Evolutionary conservation across 306 rosid genomes (phyloP), one percentile per base, ranked within the genome.

Genomic region (Sicyos edulis): DNA sequence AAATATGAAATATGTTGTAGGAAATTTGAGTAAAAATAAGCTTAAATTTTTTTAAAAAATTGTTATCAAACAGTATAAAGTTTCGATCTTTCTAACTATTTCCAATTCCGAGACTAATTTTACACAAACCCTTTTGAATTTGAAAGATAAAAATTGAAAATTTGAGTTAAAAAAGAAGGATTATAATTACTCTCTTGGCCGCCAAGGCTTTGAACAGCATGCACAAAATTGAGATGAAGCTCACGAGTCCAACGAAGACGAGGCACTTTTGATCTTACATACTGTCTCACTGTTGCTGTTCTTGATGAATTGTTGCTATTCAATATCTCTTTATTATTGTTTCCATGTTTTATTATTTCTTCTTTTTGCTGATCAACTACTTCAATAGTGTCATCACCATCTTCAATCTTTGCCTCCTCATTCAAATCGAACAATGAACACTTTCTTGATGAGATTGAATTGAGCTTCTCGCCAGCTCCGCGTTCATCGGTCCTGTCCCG

Each of bases 181-280:
- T 21, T 16, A 69, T 40, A 40, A 40, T 50, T 69, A 69, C 73
- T 69, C 4, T 69, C 73, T 69, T 69, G 73, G 21, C 73, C 73
- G 24, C 73, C 73, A 22, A 69, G 73, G 22, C 44, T 69, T 22
- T 69, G 13, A n/a, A 69, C 73, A 16, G 73, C 73, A 69, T 69
- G 57, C 21, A 69, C 73, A 69, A 69, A 69, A 26, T 69, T 69
- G 73, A 69, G 73, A 49, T 69, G 73, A 16, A 69, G 58, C 40
- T 69, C 73, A 4, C 42, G 57, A 50, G 73, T 69, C 73, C 73
- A 69, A 50, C 73, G 73, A 8, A 69, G 73, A 3, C 73, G 54
- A 20, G 73, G 73, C 45, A 69, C 58, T 50, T 69, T 69, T 14
- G 73, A 69, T 50, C 73, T 69, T 8, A 69, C 58, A 50, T 69